A percentile compares a stretch with the other conserved stretches of the same genome.
These are phyloP conservation scores for Alnus rubra DNA, from an alignment of 306 rosid species.

Conservation along the genomic window DNA sequence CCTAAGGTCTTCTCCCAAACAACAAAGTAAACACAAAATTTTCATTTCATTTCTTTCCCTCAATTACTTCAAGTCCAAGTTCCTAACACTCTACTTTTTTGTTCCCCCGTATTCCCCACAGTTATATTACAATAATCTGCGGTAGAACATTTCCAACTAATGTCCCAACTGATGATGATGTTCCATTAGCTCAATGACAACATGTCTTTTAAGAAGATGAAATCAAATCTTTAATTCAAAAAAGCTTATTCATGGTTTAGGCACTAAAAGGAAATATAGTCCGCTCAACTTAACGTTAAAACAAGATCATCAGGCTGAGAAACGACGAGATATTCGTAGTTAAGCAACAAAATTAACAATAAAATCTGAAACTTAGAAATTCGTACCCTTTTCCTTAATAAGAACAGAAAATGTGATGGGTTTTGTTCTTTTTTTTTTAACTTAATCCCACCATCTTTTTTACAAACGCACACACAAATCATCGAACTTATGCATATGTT, in stretches of 20 bases:
- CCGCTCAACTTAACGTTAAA: neutral
- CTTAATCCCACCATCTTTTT: neutral
- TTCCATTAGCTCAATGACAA: neutral
- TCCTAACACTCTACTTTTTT: neutral
- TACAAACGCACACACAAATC: neutral
- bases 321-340: neutral
- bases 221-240: neutral
- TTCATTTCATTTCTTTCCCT: no score
- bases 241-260: neutral
- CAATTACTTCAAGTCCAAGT: neutral
- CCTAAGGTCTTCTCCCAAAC: neutral
- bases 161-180: neutral
- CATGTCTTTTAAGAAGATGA: neutral
- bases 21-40: neutral
- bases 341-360: neutral
- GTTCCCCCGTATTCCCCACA: neutral
- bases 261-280: neutral
- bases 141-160: neutral
- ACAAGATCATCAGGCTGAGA: neutral
- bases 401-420: neutral
- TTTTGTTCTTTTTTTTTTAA: neutral
- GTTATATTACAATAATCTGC: neutral
- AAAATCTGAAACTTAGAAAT: neutral
- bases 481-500: neutral
- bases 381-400: neutral